phyloP scores from a whole-genome alignment of 1,284 basidiomycete genomes.

The Thelephora terrestris region DNA sequence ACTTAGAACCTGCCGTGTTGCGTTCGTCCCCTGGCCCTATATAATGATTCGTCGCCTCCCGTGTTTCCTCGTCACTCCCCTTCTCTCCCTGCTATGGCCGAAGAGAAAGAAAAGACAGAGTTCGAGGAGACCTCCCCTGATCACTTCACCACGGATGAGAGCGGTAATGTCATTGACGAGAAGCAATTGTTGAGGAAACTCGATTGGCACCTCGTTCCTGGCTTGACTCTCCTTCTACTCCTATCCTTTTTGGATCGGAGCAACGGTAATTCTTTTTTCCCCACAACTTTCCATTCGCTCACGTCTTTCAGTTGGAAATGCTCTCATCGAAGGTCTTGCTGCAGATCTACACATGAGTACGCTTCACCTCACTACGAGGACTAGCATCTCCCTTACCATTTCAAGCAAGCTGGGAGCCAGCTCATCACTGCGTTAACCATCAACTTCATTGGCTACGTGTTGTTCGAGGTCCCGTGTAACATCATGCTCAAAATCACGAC shows the following conservation, averaged over 20 bases:
- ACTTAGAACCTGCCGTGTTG: no score
- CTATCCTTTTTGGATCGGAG: constrained; percentile 56
- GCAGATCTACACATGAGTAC: constrained; percentile 8
- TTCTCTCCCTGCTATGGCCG: no score
- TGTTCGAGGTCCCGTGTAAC: constrained; percentile 54
- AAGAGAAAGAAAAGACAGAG: no score
- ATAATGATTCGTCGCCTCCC: no score
- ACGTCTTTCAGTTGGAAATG: no score
- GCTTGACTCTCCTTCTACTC: constrained; percentile 52
- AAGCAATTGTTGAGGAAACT: constrained; percentile 15
- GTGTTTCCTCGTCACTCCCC: no score
- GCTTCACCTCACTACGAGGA: background rate
- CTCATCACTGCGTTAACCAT: constrained; percentile 55
- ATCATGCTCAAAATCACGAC: constrained; percentile 18
- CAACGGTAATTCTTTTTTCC: background rate
- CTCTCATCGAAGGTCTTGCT: constrained; percentile 14
- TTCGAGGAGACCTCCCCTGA: no score
- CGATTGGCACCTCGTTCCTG: constrained; percentile 32
- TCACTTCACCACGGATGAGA: no score
- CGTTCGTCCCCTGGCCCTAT: no score
- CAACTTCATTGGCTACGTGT: constrained; percentile 58
- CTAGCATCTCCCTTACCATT: constrained; percentile 18
- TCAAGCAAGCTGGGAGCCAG: constrained; percentile 24
- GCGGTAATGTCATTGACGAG: constrained; percentile 3
- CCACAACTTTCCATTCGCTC: no score